Conservation (phyloP, 176 grass and related monocot genomes). For the Phragmites australis region DNA sequence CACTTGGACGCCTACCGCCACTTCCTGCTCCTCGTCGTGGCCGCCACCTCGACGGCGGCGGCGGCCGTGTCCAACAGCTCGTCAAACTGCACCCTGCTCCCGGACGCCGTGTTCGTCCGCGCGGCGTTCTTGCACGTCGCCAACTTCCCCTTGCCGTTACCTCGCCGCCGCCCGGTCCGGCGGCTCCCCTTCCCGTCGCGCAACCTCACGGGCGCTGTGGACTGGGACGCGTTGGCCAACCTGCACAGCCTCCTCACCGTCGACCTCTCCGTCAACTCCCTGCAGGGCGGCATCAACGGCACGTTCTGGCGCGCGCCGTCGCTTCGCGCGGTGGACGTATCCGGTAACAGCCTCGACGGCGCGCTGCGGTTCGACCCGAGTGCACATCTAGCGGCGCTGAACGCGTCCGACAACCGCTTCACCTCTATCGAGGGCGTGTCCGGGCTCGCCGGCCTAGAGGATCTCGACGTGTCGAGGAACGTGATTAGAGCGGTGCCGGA, state of each 20-base stretch:
- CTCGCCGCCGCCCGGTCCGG: neutral
- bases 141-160: conserved; percentile 30
- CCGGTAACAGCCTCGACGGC: conserved; percentile 52
- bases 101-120: conserved; percentile 39
- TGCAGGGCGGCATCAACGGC: conserved; percentile 43
- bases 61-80: neutral
- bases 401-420: conserved; percentile 64
- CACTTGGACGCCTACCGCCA: neutral
- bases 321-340: conserved; percentile 56
- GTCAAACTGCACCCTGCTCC: conserved; percentile 24
- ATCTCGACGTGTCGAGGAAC: conserved; percentile 62
- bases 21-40: conserved; percentile 5
- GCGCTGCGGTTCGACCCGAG: conserved; percentile 44
- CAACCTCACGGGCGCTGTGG: conserved; percentile 54
- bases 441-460: conserved; percentile 17
- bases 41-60: neutral
- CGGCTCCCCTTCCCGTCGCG: conserved; percentile 39
- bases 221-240: conserved; percentile 51
- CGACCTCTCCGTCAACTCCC: conserved; percentile 71
- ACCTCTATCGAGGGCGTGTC: conserved; percentile 39
- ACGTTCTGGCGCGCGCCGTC: conserved; percentile 57
- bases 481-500: conserved; percentile 26
- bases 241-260: conserved; percentile 53
- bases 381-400: conserved; percentile 27
- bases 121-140: conserved; percentile 57